Conservation (phyloP, 1,139 yeast genomes). For the Magnusiomyces suaveolens region DNA sequence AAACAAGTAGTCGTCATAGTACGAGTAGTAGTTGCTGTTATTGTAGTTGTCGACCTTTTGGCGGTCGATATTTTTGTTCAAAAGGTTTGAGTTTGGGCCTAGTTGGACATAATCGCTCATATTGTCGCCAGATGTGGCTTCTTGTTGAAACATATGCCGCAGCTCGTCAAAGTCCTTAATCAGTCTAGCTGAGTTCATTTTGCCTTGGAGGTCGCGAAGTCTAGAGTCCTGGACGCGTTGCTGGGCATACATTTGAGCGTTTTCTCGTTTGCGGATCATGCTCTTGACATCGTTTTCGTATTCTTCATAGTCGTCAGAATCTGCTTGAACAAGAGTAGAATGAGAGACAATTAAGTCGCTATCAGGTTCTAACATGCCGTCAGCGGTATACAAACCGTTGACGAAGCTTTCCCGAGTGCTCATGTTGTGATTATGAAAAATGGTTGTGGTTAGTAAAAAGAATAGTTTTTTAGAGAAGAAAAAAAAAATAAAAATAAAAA, state of each 20-base stretch:
- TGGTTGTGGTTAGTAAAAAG: too few relatives aligned
- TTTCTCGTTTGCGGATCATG: not conserved
- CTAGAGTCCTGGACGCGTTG: not conserved
- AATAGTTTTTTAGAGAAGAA: too few relatives aligned
- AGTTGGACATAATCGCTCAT: not conserved
- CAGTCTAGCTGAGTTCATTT: not conserved
- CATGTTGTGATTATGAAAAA: too few relatives aligned
- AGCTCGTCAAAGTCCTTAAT: not conserved
- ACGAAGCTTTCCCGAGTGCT: too few relatives aligned
- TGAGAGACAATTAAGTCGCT: not conserved
- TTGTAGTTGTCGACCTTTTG: not conserved
- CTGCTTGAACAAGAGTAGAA: not conserved
- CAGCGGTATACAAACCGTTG: not conserved
- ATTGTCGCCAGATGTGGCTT: not conserved
- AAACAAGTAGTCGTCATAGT: not conserved
- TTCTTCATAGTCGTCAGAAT: not conserved
- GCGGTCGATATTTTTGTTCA: not conserved
- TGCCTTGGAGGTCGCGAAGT: not conserved
- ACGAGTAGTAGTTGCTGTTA: not conserved
- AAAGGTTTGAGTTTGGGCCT: not conserved
- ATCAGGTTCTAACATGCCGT: not conserved
- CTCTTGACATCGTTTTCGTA: not conserved
- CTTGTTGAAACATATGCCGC: not conserved
- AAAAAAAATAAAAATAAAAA: too few relatives aligned
- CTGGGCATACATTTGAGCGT: not conserved